Evolutionary conservation across 2,329 filamentous ascomycete species (phyloP), one percentile per base, ranked within the genome.

Genomic region (Alternaria longipes): DNA sequence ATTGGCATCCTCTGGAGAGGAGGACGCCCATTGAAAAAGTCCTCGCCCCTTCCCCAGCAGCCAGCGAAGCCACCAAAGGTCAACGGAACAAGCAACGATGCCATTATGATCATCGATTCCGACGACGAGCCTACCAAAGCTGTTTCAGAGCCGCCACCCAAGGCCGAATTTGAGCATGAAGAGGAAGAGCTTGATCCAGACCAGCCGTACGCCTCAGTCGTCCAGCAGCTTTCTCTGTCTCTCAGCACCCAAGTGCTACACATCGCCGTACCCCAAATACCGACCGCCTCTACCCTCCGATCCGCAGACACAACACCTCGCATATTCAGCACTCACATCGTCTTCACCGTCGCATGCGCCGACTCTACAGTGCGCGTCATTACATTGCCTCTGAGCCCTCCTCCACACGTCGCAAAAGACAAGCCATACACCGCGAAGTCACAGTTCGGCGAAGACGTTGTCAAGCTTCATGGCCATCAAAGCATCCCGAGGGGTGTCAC

Each of bases 1-100:
- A 67, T 90, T 22, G 83, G 84, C 59, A 77, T 90, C 50, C 67
- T 88, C 30, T 90, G 88, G 88, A 82, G 85, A 75, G 87, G 87
- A 44, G 87, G 87, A 4, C 81, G 80, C 30, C 77, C 79, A 1
- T 81, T 86, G 56, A 82, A 83, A 64, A 65, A 70, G 54, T 54
- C 59, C 50, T 63, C 69, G 32, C 58, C 66, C 6, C 54, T 69
- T 24, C 67, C 72, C n/a, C 69, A 72, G 59, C 70, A 72, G 60
- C 68, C 74, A 24, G 62, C 74, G 26, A 74, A 73, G 67, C 71
- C 72, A 38, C 68, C 75, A 42, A 80, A 79, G 59, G 71, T 78
- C 65, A 83, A 83, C 64, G 82, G 80, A 45, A 76, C 69, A 22
- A 79, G 65, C 67, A 67, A 62, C 47, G 82, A 87, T 67, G 75